Conservation (phyloP, 2,329 filamentous ascomycete genomes). For the Fusarium nisikadoi region DNA sequence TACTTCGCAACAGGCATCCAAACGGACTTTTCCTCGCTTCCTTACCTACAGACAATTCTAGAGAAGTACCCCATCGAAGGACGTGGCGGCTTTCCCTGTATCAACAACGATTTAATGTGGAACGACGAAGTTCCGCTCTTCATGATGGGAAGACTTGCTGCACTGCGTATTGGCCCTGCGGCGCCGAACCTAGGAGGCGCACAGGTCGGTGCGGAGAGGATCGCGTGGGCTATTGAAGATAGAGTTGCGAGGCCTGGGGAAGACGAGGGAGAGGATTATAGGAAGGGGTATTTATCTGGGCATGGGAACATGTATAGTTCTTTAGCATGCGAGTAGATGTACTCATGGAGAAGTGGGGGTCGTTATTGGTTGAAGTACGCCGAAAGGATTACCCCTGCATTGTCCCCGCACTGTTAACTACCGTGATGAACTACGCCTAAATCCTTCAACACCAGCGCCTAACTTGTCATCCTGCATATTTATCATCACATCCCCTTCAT, state of each 20-base stretch:
- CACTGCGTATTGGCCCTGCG: slow-evolving; percentile 75
- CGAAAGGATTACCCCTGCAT: background rate
- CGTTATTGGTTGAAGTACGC: background rate
- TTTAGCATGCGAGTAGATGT: slow-evolving; percentile 38
- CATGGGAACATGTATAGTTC: slow-evolving; percentile 52
- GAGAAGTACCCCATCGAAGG: slow-evolving; percentile 69
- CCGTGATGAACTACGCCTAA: background rate
- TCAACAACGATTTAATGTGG: slow-evolving; percentile 84
- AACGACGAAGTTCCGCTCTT: slow-evolving; percentile 77
- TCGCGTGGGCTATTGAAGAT: slow-evolving; percentile 76
- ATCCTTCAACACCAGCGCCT: slow-evolving; percentile 7
- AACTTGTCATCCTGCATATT: background rate
- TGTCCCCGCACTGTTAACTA: background rate
- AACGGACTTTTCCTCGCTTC: slow-evolving; percentile 68
- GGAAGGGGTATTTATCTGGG: slow-evolving; percentile 48
- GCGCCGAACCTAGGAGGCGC: slow-evolving; percentile 80
- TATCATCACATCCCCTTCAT: slow-evolving; percentile 3
- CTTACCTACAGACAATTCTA: slow-evolving; percentile 69
- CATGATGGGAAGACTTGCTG: slow-evolving; percentile 74
- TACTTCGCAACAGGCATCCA: slow-evolving; percentile 81
- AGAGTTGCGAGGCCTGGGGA: slow-evolving; percentile 46
- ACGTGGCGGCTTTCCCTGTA: slow-evolving; percentile 74
- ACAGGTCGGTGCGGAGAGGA: slow-evolving; percentile 76
- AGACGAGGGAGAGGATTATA: slow-evolving; percentile 18
- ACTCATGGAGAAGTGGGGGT: no score